phyloP scores from a whole-genome alignment of 169 alveolate species.

The Condylostoma magnum region DNA sequence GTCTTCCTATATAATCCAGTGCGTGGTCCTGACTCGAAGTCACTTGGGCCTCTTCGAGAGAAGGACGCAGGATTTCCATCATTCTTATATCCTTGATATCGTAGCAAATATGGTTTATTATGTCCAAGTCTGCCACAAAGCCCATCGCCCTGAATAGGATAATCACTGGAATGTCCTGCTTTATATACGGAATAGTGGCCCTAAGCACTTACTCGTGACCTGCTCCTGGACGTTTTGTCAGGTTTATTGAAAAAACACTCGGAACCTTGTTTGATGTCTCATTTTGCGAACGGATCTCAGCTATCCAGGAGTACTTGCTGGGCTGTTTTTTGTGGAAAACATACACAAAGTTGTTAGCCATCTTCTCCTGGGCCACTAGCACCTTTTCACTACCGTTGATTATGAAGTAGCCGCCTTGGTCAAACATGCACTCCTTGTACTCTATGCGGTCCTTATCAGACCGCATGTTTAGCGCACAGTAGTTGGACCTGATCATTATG shows the following conservation, averaged over 20 bases:
- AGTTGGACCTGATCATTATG: constrained; percentile 95
- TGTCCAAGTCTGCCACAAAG: constrained; percentile 85
- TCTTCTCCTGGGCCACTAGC: constrained; percentile 98
- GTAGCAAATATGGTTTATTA: constrained; percentile 80
- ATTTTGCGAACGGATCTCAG: constrained; percentile 94
- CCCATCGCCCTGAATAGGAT: constrained; percentile 98
- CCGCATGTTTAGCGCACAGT: constrained; percentile 91
- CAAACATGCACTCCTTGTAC: constrained; percentile 97
- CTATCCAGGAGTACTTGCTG: constrained; percentile 96
- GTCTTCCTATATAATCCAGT: constrained; percentile 92
- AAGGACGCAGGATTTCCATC: constrained; percentile 95
- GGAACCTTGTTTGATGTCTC: constrained; percentile 93
- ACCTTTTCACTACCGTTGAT: constrained; percentile 99
- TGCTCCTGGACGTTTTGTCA: constrained; percentile 52
- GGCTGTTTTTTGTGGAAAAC: constrained; percentile 97
- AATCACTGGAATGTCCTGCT: constrained; percentile 95
- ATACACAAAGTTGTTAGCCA: constrained; percentile 99
- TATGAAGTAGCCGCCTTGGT: constrained; percentile 98
- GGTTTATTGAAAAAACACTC: constrained; percentile 90
- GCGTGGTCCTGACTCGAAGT: constrained; percentile 92
- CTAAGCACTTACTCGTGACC: constrained; percentile 69
- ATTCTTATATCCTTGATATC: constrained; percentile 96
- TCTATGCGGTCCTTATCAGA: constrained; percentile 88
- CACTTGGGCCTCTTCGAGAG: constrained; percentile 93
- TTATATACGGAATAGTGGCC: constrained; percentile 95